These are phyloP conservation scores for Trichophyton benhamiae DNA, from an alignment of 2,329 filamentous ascomycete species.

Conservation along the genomic window DNA sequence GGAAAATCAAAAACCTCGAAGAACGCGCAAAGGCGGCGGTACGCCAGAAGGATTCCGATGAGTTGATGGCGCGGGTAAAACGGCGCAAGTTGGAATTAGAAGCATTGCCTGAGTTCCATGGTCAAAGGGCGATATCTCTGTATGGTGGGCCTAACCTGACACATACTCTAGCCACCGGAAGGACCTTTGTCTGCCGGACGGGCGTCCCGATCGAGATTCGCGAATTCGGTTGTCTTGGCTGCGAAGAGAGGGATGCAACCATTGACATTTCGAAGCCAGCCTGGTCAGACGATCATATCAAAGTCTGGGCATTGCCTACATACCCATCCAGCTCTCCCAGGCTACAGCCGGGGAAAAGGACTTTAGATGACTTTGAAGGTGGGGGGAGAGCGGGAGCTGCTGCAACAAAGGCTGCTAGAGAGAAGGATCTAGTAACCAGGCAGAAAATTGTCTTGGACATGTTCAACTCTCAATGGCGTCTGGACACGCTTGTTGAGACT, in stretches of 20 bases:
- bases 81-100: constrained; percentile 8
- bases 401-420: neutral
- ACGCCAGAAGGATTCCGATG: constrained; percentile 14
- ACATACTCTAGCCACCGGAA: constrained; percentile 67
- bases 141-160: constrained; percentile 71
- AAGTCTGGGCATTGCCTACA: constrained; percentile 71
- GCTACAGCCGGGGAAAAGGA: constrained; percentile 32
- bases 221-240: constrained; percentile 47
- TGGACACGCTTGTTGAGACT: constrained; percentile 57
- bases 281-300: constrained; percentile 63
- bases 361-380: constrained; percentile 38
- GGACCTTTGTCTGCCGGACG: constrained; percentile 76
- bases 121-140: constrained; percentile 43
- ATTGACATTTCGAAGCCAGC: constrained; percentile 43
- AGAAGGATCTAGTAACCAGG: constrained; percentile 27
- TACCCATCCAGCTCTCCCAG: constrained; percentile 20
- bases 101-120: constrained; percentile 12
- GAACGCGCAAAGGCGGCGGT: constrained; percentile 13
- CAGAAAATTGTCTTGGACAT: constrained; percentile 57
- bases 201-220: constrained; percentile 59
- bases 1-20: constrained; percentile 28
- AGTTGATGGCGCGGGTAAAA: neutral
- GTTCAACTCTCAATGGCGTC: constrained; percentile 65
- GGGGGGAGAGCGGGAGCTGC: constrained; percentile 7
- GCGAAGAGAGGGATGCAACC: constrained; percentile 11